Evolutionary conservation across 306 rosid species (phyloP).

Genomic region (apple (Malus domestica)): ASM211411v1 NC_041801.1:13697501-13698000

Average conservation of each 20-base stretch:
- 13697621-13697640: not conserved
- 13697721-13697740: too few relatives aligned
- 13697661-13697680: not conserved
- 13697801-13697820: not conserved
- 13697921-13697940: not conserved
- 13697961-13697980: not conserved
- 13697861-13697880: conserved; percentile 55
- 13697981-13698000: not conserved
- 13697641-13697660: not conserved
- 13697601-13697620: not conserved
- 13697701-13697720: too few relatives aligned
- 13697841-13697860: conserved; percentile 25
- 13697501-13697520: not conserved
- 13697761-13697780: not conserved
- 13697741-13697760: not conserved
- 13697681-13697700: too few relatives aligned
- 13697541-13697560: not conserved
- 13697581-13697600: not conserved
- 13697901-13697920: conserved; percentile 33
- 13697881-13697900: conserved; percentile 59
- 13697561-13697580: not conserved
- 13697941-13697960: not conserved
- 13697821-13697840: not conserved
- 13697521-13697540: not conserved
- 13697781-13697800: not conserved